Conservation (phyloP, 2,329 filamentous ascomycete genomes). For the Pseudogymnoascus sp. region DNA sequence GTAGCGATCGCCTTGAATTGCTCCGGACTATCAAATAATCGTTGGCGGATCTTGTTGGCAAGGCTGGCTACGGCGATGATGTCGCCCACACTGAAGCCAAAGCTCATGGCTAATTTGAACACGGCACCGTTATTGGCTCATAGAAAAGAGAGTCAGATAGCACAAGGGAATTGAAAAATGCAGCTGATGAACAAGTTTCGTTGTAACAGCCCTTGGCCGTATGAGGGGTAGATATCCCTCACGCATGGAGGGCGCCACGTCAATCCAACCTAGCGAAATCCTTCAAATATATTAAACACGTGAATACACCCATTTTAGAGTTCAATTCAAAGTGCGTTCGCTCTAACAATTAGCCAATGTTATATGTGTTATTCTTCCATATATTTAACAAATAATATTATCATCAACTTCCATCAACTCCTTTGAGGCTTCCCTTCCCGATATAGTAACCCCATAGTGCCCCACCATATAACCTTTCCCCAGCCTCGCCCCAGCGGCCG, state of each 20-base stretch:
- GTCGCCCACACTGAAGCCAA: slow-evolving; percentile 31
- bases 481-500: slow-evolving; percentile 3
- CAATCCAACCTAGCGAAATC: not conserved
- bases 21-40: slow-evolving; percentile 23
- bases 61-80: slow-evolving; percentile 26
- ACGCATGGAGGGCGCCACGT: not conserved
- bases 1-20: slow-evolving; percentile 22
- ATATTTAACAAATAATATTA: not conserved
- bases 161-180: not conserved
- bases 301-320: not conserved
- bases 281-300: not conserved
- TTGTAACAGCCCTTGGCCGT: not conserved
- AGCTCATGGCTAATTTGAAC: slow-evolving; percentile 24
- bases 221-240: not conserved
- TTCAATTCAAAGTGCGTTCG: not conserved
- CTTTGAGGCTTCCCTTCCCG: not conserved
- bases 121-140: not conserved
- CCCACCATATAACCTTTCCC: slow-evolving; percentile 1
- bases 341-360: not conserved
- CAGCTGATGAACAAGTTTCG: not conserved
- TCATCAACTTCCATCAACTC: not conserved
- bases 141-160: not conserved
- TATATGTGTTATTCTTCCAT: not conserved
- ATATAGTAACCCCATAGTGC: not conserved
- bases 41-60: slow-evolving; percentile 22